Evolutionary conservation across 2,329 filamentous ascomycete genomes (phyloP).

Genomic region (Sarocladium strictum): DNA sequence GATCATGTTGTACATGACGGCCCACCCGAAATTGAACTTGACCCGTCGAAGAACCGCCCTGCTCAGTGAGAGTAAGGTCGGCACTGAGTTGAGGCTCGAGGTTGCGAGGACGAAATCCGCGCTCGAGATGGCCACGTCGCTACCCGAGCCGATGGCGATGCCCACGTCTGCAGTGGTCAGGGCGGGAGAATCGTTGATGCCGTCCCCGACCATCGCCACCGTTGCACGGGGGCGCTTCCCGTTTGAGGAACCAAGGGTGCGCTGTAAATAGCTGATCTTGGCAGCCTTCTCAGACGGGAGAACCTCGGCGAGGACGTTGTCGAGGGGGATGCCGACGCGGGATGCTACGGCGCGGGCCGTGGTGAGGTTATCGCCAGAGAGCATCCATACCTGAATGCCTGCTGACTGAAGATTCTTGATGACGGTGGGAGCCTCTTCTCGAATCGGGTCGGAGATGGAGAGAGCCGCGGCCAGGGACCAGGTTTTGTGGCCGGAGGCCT

Average conservation of each 20-base stretch:
- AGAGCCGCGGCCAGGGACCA: conserved; percentile 60
- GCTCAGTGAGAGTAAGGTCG: conserved; percentile 68
- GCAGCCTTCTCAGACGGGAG: conserved; percentile 77
- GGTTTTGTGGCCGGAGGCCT: conserved; percentile 14
- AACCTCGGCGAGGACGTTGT: conserved; percentile 80
- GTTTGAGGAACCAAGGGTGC: conserved; percentile 33
- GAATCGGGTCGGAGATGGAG: conserved; percentile 75
- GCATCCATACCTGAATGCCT: conserved; percentile 79
- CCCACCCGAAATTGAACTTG: conserved; percentile 82
- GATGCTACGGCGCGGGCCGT: conserved; percentile 76
- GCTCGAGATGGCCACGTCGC: conserved; percentile 75
- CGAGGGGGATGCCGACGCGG: conserved; percentile 64
- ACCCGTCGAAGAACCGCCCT: conserved; percentile 69
- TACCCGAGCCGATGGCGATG: conserved; percentile 77
- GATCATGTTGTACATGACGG: conserved; percentile 72
- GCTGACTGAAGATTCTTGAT: conserved; percentile 58
- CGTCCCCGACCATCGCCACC: conserved; percentile 83
- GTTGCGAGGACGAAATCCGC: conserved; percentile 79
- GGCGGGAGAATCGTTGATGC: conserved; percentile 83
- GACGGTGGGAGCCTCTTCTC: conserved; percentile 62
- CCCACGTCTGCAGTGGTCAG: conserved; percentile 75
- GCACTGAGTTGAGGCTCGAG: conserved; percentile 61
- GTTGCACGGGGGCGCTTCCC: conserved; percentile 34
- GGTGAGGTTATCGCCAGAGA: conserved; percentile 84
- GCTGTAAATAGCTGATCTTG: conserved; percentile 60